A percentile compares a stretch with the other conserved stretches of the same genome.
Conservation (phyloP, 2,329 filamentous ascomycete species). For the Penicillium thymicola region DNA sequence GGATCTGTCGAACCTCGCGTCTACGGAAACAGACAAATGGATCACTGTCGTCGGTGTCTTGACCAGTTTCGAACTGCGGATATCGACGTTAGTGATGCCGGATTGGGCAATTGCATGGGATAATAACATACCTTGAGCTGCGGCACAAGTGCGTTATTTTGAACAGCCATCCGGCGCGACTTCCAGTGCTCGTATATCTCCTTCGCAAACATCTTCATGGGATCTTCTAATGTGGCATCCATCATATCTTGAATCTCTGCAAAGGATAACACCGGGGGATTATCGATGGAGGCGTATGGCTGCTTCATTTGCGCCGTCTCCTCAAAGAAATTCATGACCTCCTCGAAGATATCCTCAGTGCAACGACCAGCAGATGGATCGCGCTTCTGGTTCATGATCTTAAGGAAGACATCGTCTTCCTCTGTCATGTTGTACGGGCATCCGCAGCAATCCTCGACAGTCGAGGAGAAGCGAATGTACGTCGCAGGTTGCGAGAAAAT, state of each 20-base stretch:
- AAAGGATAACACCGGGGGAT: conserved; percentile 71
- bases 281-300: conserved; percentile 86
- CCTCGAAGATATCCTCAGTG: conserved; percentile 88
- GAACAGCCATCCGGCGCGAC: conserved; percentile 60
- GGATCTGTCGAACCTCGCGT: conserved; percentile 87
- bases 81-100: conserved; percentile 14
- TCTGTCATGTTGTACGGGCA: conserved; percentile 91
- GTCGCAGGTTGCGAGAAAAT: conserved; percentile 80
- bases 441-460: conserved; percentile 90
- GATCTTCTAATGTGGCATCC: conserved; percentile 55
- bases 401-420: conserved; percentile 83
- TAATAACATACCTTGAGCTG: conserved; percentile 62
- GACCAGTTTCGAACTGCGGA: conserved; percentile 74
- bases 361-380: conserved; percentile 59
- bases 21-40: conserved; percentile 98
- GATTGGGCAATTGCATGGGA: background rate
- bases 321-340: conserved; percentile 92
- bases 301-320: conserved; percentile 78
- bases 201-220: conserved; percentile 62
- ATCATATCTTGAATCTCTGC: conserved; percentile 71
- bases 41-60: conserved; percentile 91
- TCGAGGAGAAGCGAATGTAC: conserved; percentile 97
- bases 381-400: conserved; percentile 75
- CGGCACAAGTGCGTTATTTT: conserved; percentile 72
- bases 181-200: conserved; percentile 91